Percentiles rank a stretch among this genome's conserved stretches.
These are phyloP conservation scores for Ogataea philodendri DNA, from an alignment of 805 yeast genomes.

Conservation along the genomic window DNA sequence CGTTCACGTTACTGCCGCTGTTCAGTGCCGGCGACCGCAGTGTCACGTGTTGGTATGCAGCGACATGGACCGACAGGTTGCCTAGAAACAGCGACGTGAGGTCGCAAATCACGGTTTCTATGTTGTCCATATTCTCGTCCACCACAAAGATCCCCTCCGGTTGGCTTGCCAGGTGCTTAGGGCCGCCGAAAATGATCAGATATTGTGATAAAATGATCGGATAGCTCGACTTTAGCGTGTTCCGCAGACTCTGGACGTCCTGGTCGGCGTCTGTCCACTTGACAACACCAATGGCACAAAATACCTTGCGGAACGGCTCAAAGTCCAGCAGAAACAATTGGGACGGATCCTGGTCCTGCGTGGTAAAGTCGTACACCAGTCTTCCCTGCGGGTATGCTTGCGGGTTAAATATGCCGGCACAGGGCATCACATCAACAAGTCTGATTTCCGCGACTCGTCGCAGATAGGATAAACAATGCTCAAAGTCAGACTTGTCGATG, in stretches of 20 bases:
- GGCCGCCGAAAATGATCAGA: slow-evolving; percentile 53
- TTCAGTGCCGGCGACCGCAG: slow-evolving; percentile 73
- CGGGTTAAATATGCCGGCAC: slow-evolving; percentile 69
- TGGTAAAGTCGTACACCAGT: slow-evolving; percentile 55
- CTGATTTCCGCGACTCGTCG: slow-evolving; percentile 59
- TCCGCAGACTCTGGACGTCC: slow-evolving; percentile 30
- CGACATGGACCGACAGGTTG: slow-evolving; percentile 64
- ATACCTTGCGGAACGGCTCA: slow-evolving; percentile 82
- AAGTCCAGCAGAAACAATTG: slow-evolving; percentile 75
- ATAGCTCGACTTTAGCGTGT: slow-evolving; percentile 42
- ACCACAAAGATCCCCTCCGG: slow-evolving; percentile 19
- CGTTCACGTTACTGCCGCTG: slow-evolving; percentile 16
- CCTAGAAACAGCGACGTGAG: slow-evolving; percentile 61
- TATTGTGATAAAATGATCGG: slow-evolving; percentile 57
- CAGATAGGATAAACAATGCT: slow-evolving; percentile 42
- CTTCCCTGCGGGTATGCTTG: slow-evolving; percentile 81
- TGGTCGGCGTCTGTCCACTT: slow-evolving; percentile 30
- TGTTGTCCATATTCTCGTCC: slow-evolving; percentile 22
- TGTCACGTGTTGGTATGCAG: slow-evolving; percentile 75
- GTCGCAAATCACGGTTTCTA: slow-evolving; percentile 73
- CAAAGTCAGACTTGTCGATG: slow-evolving; percentile 42
- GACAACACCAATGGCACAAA: slow-evolving; percentile 53
- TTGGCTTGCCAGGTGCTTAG: slow-evolving; percentile 20
- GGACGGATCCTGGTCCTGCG: slow-evolving; percentile 45
- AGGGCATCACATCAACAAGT: slow-evolving; percentile 72